Percentiles rank a stretch among this genome's conserved stretches.
These are phyloP conservation scores for Schwanniomyces polymorphus DNA, from an alignment of 805 yeast genomes.

Conservation along the genomic window DNA sequence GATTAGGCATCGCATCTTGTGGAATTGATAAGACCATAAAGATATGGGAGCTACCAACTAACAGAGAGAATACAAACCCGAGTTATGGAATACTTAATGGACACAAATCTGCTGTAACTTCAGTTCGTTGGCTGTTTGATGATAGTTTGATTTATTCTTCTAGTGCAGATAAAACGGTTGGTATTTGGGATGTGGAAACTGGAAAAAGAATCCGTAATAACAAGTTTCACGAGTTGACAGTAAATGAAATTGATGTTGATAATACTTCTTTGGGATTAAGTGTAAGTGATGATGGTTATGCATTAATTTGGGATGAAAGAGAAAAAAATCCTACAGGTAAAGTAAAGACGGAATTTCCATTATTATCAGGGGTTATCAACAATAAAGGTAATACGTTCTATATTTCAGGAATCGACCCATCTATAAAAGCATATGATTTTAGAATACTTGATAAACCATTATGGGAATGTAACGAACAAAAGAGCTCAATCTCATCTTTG, in stretches of 20 bases:
- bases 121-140: conserved; percentile 53
- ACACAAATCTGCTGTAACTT: conserved; percentile 66
- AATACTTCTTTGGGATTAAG: conserved; percentile 37
- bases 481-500: conserved; percentile 58
- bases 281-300: conserved; percentile 66
- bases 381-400: conserved; percentile 45
- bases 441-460: conserved; percentile 40
- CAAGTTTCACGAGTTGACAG: conserved; percentile 49
- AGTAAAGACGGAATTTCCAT: conserved; percentile 54
- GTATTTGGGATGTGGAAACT: conserved; percentile 61
- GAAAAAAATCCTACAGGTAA: conserved; percentile 42
- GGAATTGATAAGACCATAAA: conserved; percentile 56
- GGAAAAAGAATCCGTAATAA: conserved; percentile 57
- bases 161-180: conserved; percentile 63
- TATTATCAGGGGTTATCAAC: conserved; percentile 46
- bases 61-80: conserved; percentile 15
- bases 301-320: conserved; percentile 65
- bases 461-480: conserved; percentile 46
- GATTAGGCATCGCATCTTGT: conserved; percentile 58
- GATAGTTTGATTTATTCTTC: conserved; percentile 44
- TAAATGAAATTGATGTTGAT: conserved; percentile 52
- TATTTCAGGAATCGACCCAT: conserved; percentile 69
- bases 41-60: conserved; percentile 45
- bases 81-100: conserved; percentile 52
- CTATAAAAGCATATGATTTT: conserved; percentile 58